Percentiles rank a stretch among this genome's conserved stretches.
Conservation (phyloP, 2,329 filamentous ascomycete species). For the Geosmithia flava region DNA sequence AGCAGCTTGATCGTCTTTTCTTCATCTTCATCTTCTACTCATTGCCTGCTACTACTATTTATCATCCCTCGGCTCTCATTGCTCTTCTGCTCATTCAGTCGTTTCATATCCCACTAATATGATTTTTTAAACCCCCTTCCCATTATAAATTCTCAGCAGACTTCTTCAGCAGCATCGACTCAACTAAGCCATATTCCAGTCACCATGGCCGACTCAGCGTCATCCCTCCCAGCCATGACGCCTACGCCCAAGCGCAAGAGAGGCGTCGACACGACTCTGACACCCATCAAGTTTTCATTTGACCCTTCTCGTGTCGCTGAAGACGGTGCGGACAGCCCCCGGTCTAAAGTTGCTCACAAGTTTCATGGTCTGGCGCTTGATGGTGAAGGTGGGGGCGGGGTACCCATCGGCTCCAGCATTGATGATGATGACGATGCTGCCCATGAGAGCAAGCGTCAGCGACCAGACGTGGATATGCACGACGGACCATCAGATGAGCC, state of each 20-base stretch:
- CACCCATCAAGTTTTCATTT: conserved; percentile 34
- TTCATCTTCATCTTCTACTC: too few relatives aligned
- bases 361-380: conserved; percentile 37
- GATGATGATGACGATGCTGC: conserved; percentile 16
- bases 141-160: not conserved
- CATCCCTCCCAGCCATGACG: not conserved
- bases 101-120: not conserved
- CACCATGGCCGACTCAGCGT: not conserved
- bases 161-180: not conserved
- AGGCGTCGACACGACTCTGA: conserved; percentile 18
- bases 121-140: not conserved
- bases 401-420: conserved; percentile 3
- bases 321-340: conserved; percentile 36
- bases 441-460: conserved; percentile 23
- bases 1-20: not conserved
- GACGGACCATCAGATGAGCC: conserved; percentile 6
- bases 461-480: conserved; percentile 17
- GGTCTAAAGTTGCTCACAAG: conserved; percentile 35
- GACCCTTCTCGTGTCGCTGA: conserved; percentile 17
- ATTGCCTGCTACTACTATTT: too few relatives aligned
- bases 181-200: not conserved
- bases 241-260: conserved; percentile 34
- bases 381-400: conserved; percentile 13
- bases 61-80: too few relatives aligned
- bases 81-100: too few relatives aligned